Percentiles rank a stretch among this genome's conserved stretches.
These are phyloP conservation scores for Dactylonectria estremocensis DNA, from an alignment of 2,329 filamentous ascomycete species.

Conservation along the genomic window DNA sequence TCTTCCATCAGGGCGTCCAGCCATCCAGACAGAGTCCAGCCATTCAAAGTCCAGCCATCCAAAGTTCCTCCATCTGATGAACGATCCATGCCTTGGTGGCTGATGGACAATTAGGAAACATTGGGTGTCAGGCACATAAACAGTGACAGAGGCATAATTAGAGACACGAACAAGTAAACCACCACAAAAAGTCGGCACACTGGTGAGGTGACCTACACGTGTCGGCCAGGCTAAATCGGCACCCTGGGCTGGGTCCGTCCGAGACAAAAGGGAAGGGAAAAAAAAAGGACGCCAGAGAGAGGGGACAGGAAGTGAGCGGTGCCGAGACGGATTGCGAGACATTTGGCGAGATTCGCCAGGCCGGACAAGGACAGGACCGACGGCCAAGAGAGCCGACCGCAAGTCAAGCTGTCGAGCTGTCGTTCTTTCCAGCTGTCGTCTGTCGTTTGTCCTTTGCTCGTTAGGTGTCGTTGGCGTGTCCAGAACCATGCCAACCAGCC, in stretches of 20 bases:
- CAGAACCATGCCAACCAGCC: not conserved
- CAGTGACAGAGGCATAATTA: not conserved
- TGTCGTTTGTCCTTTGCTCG: too few relatives aligned
- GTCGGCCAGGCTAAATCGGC: conserved; percentile 21
- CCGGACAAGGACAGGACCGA: not conserved
- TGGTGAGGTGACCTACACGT: conserved; percentile 33
- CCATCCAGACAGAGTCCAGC: not conserved
- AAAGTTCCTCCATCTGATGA: not conserved
- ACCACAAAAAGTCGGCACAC: not conserved
- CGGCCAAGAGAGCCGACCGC: not conserved
- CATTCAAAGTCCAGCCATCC: not conserved
- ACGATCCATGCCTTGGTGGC: not conserved
- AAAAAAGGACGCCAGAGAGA: conserved; percentile 6
- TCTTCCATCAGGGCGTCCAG: too few relatives aligned
- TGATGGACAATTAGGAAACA: not conserved
- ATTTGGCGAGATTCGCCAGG: conserved; percentile 5
- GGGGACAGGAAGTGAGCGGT: conserved; percentile 3
- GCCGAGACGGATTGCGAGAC: conserved; percentile 12
- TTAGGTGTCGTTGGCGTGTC: conserved; percentile 9
- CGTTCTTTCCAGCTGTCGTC: not conserved
- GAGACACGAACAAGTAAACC: not conserved
- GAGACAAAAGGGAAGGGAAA: conserved; percentile 3
- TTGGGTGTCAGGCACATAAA: not conserved
- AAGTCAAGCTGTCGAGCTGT: not conserved
- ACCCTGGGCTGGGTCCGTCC: conserved; percentile 10